Evolutionary conservation across 2,329 filamentous ascomycete species (phyloP).

Genomic region (Ceratocystis ficicola): DNA sequence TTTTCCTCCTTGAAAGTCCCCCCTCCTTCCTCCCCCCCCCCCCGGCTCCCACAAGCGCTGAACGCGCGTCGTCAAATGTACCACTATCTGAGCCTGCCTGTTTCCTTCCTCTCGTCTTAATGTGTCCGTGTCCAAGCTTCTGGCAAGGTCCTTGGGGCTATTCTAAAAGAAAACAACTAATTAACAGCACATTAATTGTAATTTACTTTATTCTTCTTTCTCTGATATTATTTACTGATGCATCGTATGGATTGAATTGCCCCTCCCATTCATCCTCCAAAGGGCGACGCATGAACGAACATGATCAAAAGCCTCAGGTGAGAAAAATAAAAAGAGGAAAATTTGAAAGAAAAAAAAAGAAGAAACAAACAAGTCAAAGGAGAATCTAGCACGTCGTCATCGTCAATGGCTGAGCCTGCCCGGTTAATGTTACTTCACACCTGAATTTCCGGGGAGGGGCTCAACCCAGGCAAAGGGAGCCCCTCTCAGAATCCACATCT

Average conservation of each 20-base stretch:
- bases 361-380: neutral
- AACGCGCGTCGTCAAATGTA: neutral
- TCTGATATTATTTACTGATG: neutral
- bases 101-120: neutral
- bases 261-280: too few relatives aligned
- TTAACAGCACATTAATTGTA: neutral
- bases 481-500: neutral
- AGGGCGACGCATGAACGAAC: too few relatives aligned
- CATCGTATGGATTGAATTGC: too few relatives aligned
- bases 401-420: slow-evolving; percentile 1
- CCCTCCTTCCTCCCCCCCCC: neutral
- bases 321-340: neutral
- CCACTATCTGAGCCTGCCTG: neutral
- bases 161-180: too few relatives aligned
- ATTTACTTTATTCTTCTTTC: neutral
- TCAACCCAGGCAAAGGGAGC: neutral
- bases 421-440: neutral
- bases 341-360: neutral
- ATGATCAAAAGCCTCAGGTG: neutral
- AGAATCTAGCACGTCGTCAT: neutral
- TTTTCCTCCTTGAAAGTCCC: slow-evolving; percentile 9
- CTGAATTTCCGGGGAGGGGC: neutral
- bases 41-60: neutral
- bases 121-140: neutral
- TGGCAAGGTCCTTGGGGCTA: neutral